Evolutionary conservation across 2,329 filamentous ascomycete species (phyloP).

Genomic region (Leptographium lundbergii): DNA sequence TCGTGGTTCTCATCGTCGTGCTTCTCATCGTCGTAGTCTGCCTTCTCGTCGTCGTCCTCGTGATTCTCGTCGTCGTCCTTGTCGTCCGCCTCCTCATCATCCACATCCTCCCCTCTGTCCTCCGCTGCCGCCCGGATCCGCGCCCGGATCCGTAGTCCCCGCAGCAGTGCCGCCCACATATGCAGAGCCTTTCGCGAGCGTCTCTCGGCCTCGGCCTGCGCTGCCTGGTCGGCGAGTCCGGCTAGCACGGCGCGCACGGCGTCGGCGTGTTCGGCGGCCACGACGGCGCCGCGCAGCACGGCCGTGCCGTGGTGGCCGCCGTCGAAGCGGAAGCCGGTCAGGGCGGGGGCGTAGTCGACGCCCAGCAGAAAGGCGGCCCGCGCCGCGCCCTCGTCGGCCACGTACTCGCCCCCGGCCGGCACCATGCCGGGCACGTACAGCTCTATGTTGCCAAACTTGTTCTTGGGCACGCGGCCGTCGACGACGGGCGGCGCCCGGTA

Average conservation of each 20-base stretch:
- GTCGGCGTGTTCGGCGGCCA: slow-evolving; percentile 58
- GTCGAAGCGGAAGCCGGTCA: slow-evolving; percentile 82
- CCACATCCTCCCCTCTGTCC: slow-evolving; percentile 31
- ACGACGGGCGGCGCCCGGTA: slow-evolving; percentile 69
- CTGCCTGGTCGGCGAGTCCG: slow-evolving; percentile 53
- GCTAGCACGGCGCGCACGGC: slow-evolving; percentile 58
- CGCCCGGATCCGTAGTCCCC: slow-evolving; percentile 64
- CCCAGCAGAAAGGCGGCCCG: slow-evolving; percentile 63
- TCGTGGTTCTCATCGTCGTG: too few relatives aligned
- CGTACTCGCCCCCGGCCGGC: slow-evolving; percentile 65
- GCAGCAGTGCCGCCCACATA: slow-evolving; percentile 65
- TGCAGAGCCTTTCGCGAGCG: slow-evolving; percentile 48
- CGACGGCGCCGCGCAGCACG: slow-evolving; percentile 63
- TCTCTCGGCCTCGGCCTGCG: slow-evolving; percentile 50
- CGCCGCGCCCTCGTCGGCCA: slow-evolving; percentile 46
- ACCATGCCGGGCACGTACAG: slow-evolving; percentile 89
- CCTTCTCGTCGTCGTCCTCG: slow-evolving; percentile 1
- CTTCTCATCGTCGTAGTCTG: too few relatives aligned
- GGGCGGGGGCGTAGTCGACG: slow-evolving; percentile 78
- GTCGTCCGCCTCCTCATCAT: too few relatives aligned
- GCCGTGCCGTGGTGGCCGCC: slow-evolving; percentile 71
- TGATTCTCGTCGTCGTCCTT: slow-evolving; percentile 9
- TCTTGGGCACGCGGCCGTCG: slow-evolving; percentile 68
- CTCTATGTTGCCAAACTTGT: slow-evolving; percentile 88
- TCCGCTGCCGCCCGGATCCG: slow-evolving; percentile 50